Evolutionary conservation across 805 yeast genomes (phyloP).

Genomic region (Ogataea ramenticola): DNA sequence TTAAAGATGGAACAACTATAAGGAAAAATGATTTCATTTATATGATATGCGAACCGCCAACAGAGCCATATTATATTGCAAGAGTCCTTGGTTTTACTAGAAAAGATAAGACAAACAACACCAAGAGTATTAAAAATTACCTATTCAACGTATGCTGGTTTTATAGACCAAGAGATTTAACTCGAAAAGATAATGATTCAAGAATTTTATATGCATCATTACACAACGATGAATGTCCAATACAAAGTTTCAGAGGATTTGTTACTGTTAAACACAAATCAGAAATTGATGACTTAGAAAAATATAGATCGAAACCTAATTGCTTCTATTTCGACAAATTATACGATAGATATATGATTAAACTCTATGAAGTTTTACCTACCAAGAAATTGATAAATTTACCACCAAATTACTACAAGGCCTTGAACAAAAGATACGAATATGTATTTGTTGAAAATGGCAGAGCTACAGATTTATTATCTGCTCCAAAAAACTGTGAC

Average conservation of each 20-base stretch:
- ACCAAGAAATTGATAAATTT: constrained; percentile 51
- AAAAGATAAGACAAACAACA: constrained; percentile 24
- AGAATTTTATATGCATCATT: constrained; percentile 75
- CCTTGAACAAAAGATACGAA: constrained; percentile 59
- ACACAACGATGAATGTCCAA: constrained; percentile 80
- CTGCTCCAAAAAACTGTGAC: constrained; percentile 63
- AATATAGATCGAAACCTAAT: constrained; percentile 52
- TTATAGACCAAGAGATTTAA: constrained; percentile 81
- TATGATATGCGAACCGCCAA: constrained; percentile 87
- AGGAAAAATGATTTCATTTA: constrained; percentile 62
- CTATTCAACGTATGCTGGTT: constrained; percentile 80
- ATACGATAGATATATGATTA: constrained; percentile 79
- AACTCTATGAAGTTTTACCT: constrained; percentile 71
- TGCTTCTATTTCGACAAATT: constrained; percentile 79
- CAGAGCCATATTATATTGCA: constrained; percentile 90
- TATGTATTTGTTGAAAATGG: constrained; percentile 71
- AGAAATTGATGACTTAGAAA: constrained; percentile 54
- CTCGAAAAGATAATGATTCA: constrained; percentile 59
- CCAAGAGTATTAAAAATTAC: constrained; percentile 45
- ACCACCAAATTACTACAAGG: constrained; percentile 53
- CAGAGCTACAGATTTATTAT: constrained; percentile 52
- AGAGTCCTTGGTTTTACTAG: constrained; percentile 66
- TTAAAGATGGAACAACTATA: constrained; percentile 32
- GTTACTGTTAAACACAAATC: constrained; percentile 63
- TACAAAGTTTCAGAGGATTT: constrained; percentile 66